Evolutionary conservation across 2,329 filamentous ascomycete species (phyloP), one percentile per base, ranked within the genome.

Genomic region (Aureobasidium pullulans): DNA sequence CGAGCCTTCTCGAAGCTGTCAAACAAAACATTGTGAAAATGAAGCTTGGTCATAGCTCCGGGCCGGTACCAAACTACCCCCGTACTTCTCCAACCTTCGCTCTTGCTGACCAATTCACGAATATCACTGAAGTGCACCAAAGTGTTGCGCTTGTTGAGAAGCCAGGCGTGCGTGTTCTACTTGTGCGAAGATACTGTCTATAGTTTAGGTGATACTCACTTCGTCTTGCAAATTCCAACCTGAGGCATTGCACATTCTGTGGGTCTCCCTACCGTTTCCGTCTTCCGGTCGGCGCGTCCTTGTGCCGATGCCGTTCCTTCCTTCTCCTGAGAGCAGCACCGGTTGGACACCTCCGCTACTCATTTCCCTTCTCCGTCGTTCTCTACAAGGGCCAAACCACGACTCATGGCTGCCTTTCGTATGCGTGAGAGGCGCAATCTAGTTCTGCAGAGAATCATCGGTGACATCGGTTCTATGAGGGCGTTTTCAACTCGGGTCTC

Each of bases 1-100:
- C 19, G 48, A 57, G 43, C n/a, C 54, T 47, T 57, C 54, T 57
- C 42, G 43, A 47, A 48, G 54, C 52, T 46, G 40, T 56, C 52
- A 46, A 56, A 56, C 52, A 56, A 56, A 56, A 56, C 52, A 56
- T 43, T 54, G 31, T 36, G 52, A 46, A 56, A 56, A 46, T 44
- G 52, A 56, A 56, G 52, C 52, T 50, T 56, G 52, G 52, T 44
- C 52, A 56, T 44, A 36, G 52, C 52, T 31, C 29, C 52, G 52
- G 52, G 52, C 40, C 52, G 40, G 52, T 46, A 56, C 50, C 39
- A 15, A 34, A 19, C 50, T 19, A n/a, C 23, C 9, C 6, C 36
- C 36, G 23, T 32, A 15, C 13, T 16, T 13, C n/a, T 19, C n/a
- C 49, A 16, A 40, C 36, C 16, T 29, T 29, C 15, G 13, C 49